A percentile compares a stretch with the other conserved stretches of the same genome.
These are phyloP conservation scores for Dalechampia spathulata DNA, from an alignment of 441 rosid genomes.

Conservation along the genomic window DNA sequence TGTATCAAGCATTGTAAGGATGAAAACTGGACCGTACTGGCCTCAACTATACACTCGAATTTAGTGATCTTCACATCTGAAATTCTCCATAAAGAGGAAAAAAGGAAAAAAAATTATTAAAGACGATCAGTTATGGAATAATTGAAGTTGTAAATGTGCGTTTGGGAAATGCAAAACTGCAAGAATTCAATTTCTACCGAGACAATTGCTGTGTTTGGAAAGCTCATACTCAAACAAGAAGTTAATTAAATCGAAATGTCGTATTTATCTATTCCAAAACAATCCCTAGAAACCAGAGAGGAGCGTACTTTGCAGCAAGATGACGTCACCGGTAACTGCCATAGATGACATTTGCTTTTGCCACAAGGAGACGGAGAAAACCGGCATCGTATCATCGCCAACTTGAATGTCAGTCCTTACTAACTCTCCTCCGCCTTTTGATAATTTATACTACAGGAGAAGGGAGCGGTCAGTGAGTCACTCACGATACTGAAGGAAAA, in stretches of 20 bases:
- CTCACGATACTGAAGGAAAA: neutral
- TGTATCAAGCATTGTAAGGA: slow-evolving; percentile 28
- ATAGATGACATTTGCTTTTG: slow-evolving; percentile 34
- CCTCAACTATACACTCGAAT: slow-evolving; percentile 33
- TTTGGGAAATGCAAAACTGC: no score
- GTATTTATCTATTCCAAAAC: no score
- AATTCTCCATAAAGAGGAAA: neutral
- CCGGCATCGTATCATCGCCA: slow-evolving; percentile 44
- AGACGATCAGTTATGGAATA: no score
- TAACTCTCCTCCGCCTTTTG: slow-evolving; percentile 39
- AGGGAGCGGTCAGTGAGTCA: neutral
- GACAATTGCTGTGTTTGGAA: no score
- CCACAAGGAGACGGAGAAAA: slow-evolving; percentile 44
- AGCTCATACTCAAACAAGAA: no score
- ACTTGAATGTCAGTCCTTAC: slow-evolving; percentile 50
- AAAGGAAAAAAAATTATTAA: neutral
- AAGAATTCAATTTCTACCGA: no score
- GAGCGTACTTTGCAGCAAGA: slow-evolving; percentile 32
- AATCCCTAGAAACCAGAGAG: no score
- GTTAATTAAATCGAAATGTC: no score
- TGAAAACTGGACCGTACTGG: slow-evolving; percentile 40
- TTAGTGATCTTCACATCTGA: slow-evolving; percentile 46
- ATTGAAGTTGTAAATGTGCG: no score
- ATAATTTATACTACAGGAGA: slow-evolving; percentile 30
- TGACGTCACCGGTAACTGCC: slow-evolving; percentile 35